phyloP scores from a whole-genome alignment of 768 basidiomycete species.

The Macrolepiota fuliginosa region DNA sequence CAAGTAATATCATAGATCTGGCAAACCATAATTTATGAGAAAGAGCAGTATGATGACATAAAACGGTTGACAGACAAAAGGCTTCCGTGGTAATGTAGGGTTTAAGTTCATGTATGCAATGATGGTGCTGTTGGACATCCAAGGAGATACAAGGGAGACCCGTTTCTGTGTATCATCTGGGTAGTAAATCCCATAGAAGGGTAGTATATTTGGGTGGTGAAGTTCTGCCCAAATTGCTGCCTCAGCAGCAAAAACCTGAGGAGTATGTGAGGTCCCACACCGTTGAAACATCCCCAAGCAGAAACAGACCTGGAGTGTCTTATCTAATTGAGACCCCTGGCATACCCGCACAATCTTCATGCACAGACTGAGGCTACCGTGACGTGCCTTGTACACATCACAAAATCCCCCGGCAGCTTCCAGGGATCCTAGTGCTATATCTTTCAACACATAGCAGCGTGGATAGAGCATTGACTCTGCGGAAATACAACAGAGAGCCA shows the following conservation, averaged over 20 bases:
- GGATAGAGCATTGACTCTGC: constrained; percentile 26
- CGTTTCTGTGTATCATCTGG: neutral
- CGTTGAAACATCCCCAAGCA: constrained; percentile 14
- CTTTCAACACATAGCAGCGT: constrained; percentile 20
- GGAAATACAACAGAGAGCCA: constrained; percentile 16
- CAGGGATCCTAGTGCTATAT: constrained; percentile 12
- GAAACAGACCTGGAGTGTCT: constrained; percentile 20
- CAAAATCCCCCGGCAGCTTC: constrained; percentile 24
- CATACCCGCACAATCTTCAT: constrained; percentile 22
- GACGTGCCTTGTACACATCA: constrained; percentile 25
- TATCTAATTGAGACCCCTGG: constrained; percentile 14
- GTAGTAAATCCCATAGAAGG: constrained; percentile 5
- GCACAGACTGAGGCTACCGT: constrained; percentile 9
- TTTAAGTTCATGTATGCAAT: neutral
- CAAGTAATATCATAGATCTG: constrained; percentile 13
- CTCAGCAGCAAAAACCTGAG: neutral
- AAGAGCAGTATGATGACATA: neutral
- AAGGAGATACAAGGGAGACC: constrained; percentile 10
- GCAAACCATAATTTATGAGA: neutral
- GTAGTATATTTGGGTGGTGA: neutral
- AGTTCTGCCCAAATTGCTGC: constrained; percentile 3
- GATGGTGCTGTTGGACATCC: constrained; percentile 13
- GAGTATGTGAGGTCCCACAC: constrained; percentile 14
- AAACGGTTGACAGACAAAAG: neutral
- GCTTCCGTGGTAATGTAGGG: neutral